Evolutionary conservation across 2,329 filamentous ascomycete genomes (phyloP), one percentile per base, ranked within the genome.

Genomic region (Aspergillus transmontanensis): DNA sequence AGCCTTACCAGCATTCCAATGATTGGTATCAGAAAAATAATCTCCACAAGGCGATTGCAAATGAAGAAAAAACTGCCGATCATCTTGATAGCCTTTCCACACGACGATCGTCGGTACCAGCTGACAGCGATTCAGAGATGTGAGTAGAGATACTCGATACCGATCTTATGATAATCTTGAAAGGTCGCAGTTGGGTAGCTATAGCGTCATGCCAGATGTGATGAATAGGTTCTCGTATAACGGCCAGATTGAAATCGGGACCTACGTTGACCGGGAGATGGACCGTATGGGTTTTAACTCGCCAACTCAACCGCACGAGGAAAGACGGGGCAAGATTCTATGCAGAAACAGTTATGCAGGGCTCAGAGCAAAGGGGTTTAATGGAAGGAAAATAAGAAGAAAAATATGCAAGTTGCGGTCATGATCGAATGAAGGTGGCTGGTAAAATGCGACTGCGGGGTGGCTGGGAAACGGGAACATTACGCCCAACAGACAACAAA

Each of bases 11-110:
- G 78, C 82, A 89, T 89, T 74, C 87, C 87, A 73, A 89, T 81
- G 63, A 85, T 83, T 36, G 87, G 87, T 65, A 89, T 86, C 69
- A 89, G 77, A 51, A 86, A 88, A 77, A 86, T 71, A 77, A 89
- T 84, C 75, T 90, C 80, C 73, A 84, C 80, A 73, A 88, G 71
- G 63, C 87, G 84, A 82, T 85, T 87, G 75, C 84, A 84, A 76
- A 85, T 81, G 81, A 89, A 89, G 69, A 88, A 83, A 55, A 89
- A 71, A 63, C 86, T 85, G 65, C 78, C 80, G 65, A 84, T 76
- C 80, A 83, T 83, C 60, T 75, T 80, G 76, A 21, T 65, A 58
- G 57, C n/a, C 65, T 51, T 55, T 64, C 54, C 54, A 36, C n/a
- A 48, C 41, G 23, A 57, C 43, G 55, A 61, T 41, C 50, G 28